These are phyloP conservation scores for Wickerhamiella dianesei DNA, from an alignment of 805 yeast genomes.

Conservation along the genomic window DNA sequence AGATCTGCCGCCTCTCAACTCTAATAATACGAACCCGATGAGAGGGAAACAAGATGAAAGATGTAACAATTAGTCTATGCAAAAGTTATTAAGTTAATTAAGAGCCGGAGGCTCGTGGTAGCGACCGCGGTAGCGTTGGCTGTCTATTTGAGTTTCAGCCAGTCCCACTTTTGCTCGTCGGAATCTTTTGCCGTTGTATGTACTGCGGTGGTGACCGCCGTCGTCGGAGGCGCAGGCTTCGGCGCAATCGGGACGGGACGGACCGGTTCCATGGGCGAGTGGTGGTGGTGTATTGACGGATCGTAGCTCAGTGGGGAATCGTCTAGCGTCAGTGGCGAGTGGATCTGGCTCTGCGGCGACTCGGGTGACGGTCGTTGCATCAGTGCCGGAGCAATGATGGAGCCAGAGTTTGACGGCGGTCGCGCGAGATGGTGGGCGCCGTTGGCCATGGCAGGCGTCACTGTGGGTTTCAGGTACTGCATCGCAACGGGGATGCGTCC, in stretches of 20 bases:
- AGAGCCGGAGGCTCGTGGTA: too few species aligned
- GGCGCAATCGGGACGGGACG: slow-evolving; percentile 18
- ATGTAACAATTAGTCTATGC: too few species aligned
- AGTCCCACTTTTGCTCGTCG: slow-evolving; percentile 19
- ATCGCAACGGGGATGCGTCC: background rate
- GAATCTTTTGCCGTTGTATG: slow-evolving; percentile 2
- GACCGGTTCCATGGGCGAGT: background rate
- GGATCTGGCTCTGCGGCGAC: background rate
- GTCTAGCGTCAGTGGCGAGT: background rate
- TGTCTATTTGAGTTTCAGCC: slow-evolving; percentile 16
- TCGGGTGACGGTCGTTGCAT: slow-evolving; percentile 1
- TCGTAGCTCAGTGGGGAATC: background rate
- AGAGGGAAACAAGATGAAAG: too few species aligned
- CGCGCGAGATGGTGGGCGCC: background rate
- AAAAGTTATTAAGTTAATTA: background rate
- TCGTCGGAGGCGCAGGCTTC: slow-evolving; percentile 19
- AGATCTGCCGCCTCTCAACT: too few species aligned
- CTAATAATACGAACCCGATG: too few species aligned
- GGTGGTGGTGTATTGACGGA: background rate
- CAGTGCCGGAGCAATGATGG: too few species aligned
- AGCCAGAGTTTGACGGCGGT: too few species aligned
- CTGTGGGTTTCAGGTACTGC: too few species aligned
- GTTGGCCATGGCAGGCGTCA: too few species aligned
- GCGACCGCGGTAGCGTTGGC: too few species aligned
- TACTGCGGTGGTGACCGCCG: slow-evolving; percentile 8